phyloP scores from a whole-genome alignment of 352 stramenopile species.

The Phytophthora megakarya region DNA sequence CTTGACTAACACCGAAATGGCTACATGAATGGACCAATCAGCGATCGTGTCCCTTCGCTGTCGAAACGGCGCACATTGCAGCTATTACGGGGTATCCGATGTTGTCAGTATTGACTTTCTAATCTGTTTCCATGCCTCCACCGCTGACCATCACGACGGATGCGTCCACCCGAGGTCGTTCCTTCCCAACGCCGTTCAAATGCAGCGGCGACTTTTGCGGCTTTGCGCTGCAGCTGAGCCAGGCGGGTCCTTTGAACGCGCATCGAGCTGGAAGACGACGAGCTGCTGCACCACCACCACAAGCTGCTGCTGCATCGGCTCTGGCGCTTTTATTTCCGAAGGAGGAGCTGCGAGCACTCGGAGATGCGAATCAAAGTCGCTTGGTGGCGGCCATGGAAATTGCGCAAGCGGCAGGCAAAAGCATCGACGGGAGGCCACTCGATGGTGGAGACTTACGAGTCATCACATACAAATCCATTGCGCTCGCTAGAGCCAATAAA shows the following conservation, averaged over 20 bases:
- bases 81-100: not conserved
- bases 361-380: slow-evolving; percentile 41
- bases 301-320: slow-evolving; percentile 37
- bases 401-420: slow-evolving; percentile 22
- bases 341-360: slow-evolving; percentile 46
- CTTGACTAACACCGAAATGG: slow-evolving; percentile 18
- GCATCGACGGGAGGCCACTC: slow-evolving; percentile 8
- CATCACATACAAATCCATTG: slow-evolving; percentile 84
- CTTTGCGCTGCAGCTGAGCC: slow-evolving; percentile 49
- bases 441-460: slow-evolving; percentile 44
- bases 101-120: not conserved
- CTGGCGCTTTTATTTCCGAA: slow-evolving; percentile 59
- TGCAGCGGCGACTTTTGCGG: slow-evolving; percentile 80
- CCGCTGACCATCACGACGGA: slow-evolving; percentile 14
- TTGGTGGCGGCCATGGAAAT: slow-evolving; percentile 51
- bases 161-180: slow-evolving; percentile 16
- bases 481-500: slow-evolving; percentile 64
- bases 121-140: slow-evolving; percentile 12
- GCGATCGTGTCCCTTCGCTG: slow-evolving; percentile 22
- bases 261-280: slow-evolving; percentile 18
- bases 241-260: not conserved
- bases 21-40: slow-evolving; percentile 25
- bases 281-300: slow-evolving; percentile 18
- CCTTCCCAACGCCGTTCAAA: slow-evolving; percentile 76
- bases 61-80: slow-evolving; percentile 12